Conservation (phyloP, 2,329 filamentous ascomycete species). For the Aureobasidium sp. region DNA sequence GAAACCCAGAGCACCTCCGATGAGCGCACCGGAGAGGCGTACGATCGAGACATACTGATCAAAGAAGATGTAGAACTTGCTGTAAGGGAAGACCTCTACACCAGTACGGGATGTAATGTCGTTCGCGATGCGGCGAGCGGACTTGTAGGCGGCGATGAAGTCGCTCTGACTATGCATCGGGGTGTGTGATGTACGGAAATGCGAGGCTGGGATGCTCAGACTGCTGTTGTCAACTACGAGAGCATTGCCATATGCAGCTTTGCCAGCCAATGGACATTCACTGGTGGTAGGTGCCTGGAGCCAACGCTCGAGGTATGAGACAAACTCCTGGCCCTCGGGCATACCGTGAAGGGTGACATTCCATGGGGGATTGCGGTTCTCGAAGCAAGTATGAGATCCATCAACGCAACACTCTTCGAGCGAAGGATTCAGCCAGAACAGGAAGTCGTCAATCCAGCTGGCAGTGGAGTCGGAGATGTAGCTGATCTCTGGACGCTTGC, state of each 20-base stretch:
- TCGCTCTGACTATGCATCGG: slow-evolving; percentile 82
- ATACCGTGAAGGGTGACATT: slow-evolving; percentile 85
- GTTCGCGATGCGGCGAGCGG: slow-evolving; percentile 78
- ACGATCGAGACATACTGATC: slow-evolving; percentile 91
- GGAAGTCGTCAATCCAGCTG: slow-evolving; percentile 95
- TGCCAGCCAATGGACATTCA: slow-evolving; percentile 79
- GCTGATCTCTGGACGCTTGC: slow-evolving; percentile 79
- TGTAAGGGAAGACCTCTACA: slow-evolving; percentile 89
- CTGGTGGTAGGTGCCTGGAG: slow-evolving; percentile 71
- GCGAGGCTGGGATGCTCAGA: slow-evolving; percentile 67
- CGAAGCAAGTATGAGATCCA: slow-evolving; percentile 62
- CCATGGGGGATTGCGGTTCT: slow-evolving; percentile 69
- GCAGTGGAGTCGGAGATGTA: slow-evolving; percentile 84
- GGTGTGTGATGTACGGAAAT: slow-evolving; percentile 87
- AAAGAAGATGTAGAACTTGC: slow-evolving; percentile 98
- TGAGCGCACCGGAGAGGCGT: slow-evolving; percentile 66
- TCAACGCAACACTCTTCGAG: slow-evolving; percentile 69
- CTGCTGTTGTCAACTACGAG: slow-evolving; percentile 67
- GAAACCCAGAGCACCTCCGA: slow-evolving; percentile 76
- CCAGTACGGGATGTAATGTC: slow-evolving; percentile 65
- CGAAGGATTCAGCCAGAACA: slow-evolving; percentile 89
- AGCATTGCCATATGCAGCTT: slow-evolving; percentile 78
- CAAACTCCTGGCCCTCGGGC: slow-evolving; percentile 88
- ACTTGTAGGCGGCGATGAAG: slow-evolving; percentile 84
- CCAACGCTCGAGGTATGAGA: slow-evolving; percentile 79